A percentile compares a stretch with the other conserved stretches of the same genome.
phyloP scores from a whole-genome alignment of 2,329 filamentous ascomycete species.

The Aspergillus ibericus region DNA sequence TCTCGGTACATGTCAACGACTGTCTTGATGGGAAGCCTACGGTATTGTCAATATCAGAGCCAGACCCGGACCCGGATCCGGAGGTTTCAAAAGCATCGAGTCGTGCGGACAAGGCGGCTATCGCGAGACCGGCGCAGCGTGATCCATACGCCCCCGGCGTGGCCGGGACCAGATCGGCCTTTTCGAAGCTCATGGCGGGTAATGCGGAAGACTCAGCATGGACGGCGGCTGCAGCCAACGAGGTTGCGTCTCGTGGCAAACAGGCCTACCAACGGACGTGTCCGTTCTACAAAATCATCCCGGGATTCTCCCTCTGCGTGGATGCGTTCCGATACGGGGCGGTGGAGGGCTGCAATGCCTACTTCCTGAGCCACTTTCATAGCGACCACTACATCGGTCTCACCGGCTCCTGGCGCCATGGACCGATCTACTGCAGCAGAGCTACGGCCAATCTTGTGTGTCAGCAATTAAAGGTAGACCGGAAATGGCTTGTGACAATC shows the following conservation, averaged over 20 bases:
- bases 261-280: slow-evolving; percentile 87
- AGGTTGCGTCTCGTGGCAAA: slow-evolving; percentile 75
- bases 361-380: slow-evolving; percentile 97
- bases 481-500: slow-evolving; percentile 79
- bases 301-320: slow-evolving; percentile 87
- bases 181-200: slow-evolving; percentile 87
- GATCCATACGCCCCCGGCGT: slow-evolving; percentile 67
- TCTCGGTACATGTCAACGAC: slow-evolving; percentile 82
- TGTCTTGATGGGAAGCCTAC: slow-evolving; percentile 83
- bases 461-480: slow-evolving; percentile 80
- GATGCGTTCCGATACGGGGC: slow-evolving; percentile 96
- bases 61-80: not conserved
- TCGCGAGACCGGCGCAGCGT: slow-evolving; percentile 75
- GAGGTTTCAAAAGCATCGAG: slow-evolving; percentile 38
- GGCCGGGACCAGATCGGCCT: slow-evolving; percentile 64
- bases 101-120: slow-evolving; percentile 65
- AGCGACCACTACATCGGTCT: slow-evolving; percentile 96
- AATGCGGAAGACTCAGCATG: slow-evolving; percentile 90
- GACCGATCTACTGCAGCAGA: slow-evolving; percentile 93
- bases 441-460: slow-evolving; percentile 88
- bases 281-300: slow-evolving; percentile 98
- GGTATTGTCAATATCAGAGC: slow-evolving; percentile 37
- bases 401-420: slow-evolving; percentile 84
- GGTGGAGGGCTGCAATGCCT: slow-evolving; percentile 86
- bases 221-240: slow-evolving; percentile 79